A percentile compares a stretch with the other conserved stretches of the same genome.
phyloP scores from a whole-genome alignment of 2,329 filamentous ascomycete species.

The Diaporthe sp. region DNA sequence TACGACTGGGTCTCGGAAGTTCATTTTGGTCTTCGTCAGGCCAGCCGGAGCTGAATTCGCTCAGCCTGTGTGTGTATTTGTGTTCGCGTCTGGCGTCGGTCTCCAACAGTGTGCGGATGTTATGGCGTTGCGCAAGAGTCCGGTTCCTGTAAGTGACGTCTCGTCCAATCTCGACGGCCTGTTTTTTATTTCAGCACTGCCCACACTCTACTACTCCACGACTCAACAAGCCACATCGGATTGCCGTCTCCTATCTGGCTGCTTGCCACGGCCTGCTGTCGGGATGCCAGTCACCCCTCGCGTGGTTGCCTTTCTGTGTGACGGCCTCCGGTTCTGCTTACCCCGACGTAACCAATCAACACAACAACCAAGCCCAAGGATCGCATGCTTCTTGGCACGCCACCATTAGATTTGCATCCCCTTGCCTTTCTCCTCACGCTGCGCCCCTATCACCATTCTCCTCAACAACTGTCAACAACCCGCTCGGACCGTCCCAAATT shows the following conservation, averaged over 20 bases:
- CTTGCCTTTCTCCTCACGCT: conserved; percentile 23
- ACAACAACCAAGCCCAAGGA: conserved; percentile 13
- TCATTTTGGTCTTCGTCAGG: neutral
- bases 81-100: conserved; percentile 17
- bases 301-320: neutral
- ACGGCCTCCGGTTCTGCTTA: conserved; percentile 23
- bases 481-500: neutral
- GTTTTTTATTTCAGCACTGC: conserved; percentile 8
- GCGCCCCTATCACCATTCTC: neutral
- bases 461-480: neutral
- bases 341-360: conserved; percentile 4
- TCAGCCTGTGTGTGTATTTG: neutral
- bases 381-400: conserved; percentile 21
- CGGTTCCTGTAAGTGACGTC: conserved; percentile 38
- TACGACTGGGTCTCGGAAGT: neutral
- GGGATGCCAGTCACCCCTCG: neutral
- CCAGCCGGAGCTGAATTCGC: conserved; percentile 5
- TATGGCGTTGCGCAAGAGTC: conserved; percentile 39
- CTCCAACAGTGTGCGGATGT: conserved; percentile 31
- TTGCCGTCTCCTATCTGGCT: conserved; percentile 22
- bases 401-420: conserved; percentile 21
- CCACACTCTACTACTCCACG: conserved; percentile 6
- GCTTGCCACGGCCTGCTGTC: neutral
- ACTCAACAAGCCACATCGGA: conserved; percentile 16
- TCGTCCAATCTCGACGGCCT: conserved; percentile 35